Conservation (phyloP, 306 rosid species). For the Vigna hirtella region DNA sequence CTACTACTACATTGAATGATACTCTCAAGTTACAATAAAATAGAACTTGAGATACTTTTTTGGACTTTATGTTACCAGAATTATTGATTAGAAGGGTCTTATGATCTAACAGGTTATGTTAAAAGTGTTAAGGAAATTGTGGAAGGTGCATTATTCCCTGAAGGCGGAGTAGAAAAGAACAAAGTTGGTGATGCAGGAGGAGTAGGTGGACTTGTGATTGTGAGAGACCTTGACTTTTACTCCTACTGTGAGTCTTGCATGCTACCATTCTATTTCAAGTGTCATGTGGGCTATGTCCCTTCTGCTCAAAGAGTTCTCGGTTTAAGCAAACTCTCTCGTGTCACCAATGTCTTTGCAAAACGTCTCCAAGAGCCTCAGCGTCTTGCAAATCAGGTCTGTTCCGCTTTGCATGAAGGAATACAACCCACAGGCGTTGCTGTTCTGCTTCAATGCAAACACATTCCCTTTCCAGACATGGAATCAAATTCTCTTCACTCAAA, state of each 20-base stretch:
- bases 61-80: too few relatives aligned
- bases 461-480: not conserved
- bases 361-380: constrained; percentile 9
- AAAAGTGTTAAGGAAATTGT: constrained; percentile 3
- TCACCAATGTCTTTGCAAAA: constrained; percentile 10
- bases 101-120: not conserved
- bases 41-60: too few relatives aligned
- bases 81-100: not conserved
- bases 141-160: constrained; percentile 10
- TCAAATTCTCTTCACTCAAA: not conserved
- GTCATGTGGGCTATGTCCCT: constrained; percentile 21
- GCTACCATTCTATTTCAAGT: not conserved
- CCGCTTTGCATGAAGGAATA: constrained; percentile 7
- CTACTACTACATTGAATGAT: too few relatives aligned
- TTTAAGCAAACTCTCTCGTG: constrained; percentile 24
- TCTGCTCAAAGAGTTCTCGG: constrained; percentile 2
- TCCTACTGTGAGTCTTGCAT: constrained; percentile 27
- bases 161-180: not conserved
- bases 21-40: too few relatives aligned
- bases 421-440: not conserved
- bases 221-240: constrained; percentile 8
- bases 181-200: constrained; percentile 21
- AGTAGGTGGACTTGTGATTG: constrained; percentile 15
- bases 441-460: not conserved
- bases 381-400: constrained; percentile 17